These are phyloP conservation scores for Saraca asoca DNA, from an alignment of 331 rosid species.

Conservation along the genomic window DNA sequence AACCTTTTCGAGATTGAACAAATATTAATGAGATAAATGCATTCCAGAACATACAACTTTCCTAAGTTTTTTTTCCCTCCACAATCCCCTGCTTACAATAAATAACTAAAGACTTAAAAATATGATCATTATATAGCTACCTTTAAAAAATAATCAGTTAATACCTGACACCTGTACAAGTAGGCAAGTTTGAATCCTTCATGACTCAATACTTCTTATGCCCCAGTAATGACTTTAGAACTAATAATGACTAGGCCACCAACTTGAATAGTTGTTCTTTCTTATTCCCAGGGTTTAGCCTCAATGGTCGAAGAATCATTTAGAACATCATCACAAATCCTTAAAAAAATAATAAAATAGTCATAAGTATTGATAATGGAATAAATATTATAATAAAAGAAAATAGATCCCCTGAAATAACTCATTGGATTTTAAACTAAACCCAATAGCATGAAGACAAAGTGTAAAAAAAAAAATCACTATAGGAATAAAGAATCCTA, in stretches of 20 bases:
- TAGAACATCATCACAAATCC: conserved; percentile 62
- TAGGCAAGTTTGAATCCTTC: conserved; percentile 91
- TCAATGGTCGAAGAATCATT: conserved; percentile 72
- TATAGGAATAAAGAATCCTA: not conserved
- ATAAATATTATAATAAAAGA: not conserved
- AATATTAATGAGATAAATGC: too few species aligned
- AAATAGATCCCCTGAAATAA: not conserved
- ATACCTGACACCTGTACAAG: conserved; percentile 90
- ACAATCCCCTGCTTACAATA: not conserved
- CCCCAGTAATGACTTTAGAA: conserved; percentile 60
- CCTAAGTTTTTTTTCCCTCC: too few species aligned
- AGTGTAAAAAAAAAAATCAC: conserved; percentile 5
- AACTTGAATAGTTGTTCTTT: conserved; percentile 44
- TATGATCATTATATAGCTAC: not conserved
- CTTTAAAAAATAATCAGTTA: conserved; percentile 30
- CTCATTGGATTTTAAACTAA: conserved; percentile 5
- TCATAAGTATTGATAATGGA: conserved; percentile 17
- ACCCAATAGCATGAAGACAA: not conserved
- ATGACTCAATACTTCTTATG: conserved; percentile 76
- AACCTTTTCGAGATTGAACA: too few species aligned
- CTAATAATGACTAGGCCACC: conserved; percentile 56
- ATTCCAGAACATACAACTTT: too few species aligned
- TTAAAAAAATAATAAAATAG: conserved; percentile 45
- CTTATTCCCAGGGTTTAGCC: conserved; percentile 63
- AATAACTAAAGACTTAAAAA: too few species aligned